Percentiles rank a stretch among this genome's conserved stretches.
Evolutionary conservation across 2,329 filamentous ascomycete species (phyloP).

Genomic region (Thielaviopsis musarum): DNA sequence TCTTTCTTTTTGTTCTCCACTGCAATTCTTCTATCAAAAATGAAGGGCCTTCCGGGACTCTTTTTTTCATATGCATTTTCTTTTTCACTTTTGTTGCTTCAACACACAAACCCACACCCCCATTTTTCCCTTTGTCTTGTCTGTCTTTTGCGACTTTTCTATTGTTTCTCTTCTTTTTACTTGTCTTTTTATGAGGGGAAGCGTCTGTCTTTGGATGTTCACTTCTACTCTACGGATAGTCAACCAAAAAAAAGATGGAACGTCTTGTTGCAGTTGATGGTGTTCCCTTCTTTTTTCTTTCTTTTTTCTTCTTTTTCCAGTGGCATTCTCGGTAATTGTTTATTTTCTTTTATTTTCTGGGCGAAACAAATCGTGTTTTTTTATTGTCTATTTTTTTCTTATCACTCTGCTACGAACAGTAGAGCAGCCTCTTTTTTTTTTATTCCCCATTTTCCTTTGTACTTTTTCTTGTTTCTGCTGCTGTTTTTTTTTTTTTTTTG

Average conservation of each 20-base stretch:
- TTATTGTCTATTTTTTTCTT: background rate
- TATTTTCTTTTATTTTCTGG: background rate
- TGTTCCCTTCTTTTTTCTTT: background rate
- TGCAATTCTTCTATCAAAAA: background rate
- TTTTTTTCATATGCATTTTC: background rate
- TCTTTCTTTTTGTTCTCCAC: background rate
- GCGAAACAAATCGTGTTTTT: background rate
- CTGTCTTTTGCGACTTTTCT: background rate
- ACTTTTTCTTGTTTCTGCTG: constrained; percentile 1
- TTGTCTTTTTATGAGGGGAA: background rate
- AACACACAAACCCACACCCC: too few species aligned
- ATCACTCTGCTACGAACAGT: background rate
- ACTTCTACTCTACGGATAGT: background rate
- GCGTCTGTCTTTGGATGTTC: too few species aligned
- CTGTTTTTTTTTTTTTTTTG: background rate
- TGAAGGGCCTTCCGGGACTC: too few species aligned
- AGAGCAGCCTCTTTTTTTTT: background rate
- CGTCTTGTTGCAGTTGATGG: background rate
- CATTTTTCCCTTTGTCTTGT: background rate
- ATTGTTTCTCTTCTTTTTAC: background rate
- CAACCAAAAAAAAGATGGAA: background rate
- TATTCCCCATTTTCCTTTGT: constrained; percentile 1
- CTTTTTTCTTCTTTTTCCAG: background rate
- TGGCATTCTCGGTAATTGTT: constrained; percentile 1
- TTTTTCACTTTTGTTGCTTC: background rate